phyloP scores from a whole-genome alignment of 2,329 filamentous ascomycete genomes.

The Alternaria incomplexa region DNA sequence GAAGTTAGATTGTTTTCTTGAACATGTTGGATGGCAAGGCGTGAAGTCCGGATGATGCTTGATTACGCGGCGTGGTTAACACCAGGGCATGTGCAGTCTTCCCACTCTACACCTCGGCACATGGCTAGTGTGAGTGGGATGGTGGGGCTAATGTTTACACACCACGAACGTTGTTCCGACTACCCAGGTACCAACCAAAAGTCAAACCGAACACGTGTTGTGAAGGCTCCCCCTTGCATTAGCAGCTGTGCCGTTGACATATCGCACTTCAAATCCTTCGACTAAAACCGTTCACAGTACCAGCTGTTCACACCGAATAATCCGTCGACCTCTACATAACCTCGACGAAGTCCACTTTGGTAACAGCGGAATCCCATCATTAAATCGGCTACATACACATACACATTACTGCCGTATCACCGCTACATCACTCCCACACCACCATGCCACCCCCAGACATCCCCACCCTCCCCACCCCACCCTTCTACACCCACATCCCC shows the following conservation, averaged over 20 bases:
- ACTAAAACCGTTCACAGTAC: not conserved
- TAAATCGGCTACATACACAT: not conserved
- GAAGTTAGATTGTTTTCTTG: not conserved
- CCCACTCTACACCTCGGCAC: not conserved
- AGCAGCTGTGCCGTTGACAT: not conserved
- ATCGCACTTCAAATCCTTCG: rapidly evolving
- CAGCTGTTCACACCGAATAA: not conserved
- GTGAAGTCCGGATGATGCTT: not conserved
- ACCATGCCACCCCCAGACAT: not conserved
- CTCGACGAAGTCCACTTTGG: rapidly evolving
- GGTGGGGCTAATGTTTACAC: not conserved
- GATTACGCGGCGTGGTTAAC: not conserved
- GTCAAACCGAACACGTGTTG: not conserved
- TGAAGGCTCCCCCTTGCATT: not conserved
- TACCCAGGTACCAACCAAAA: not conserved
- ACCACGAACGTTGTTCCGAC: not conserved
- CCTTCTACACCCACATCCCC: slow-evolving; percentile 40
- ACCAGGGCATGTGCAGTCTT: not conserved
- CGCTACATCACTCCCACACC: not conserved
- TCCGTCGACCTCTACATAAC: not conserved
- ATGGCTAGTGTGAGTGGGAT: not conserved
- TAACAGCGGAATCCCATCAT: not conserved
- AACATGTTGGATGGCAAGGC: not conserved
- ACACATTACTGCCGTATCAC: not conserved
- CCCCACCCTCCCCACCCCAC: slow-evolving; percentile 29